These are phyloP conservation scores for Colletotrichum magnum DNA, from an alignment of 2,329 filamentous ascomycete species.

Conservation along the genomic window DNA sequence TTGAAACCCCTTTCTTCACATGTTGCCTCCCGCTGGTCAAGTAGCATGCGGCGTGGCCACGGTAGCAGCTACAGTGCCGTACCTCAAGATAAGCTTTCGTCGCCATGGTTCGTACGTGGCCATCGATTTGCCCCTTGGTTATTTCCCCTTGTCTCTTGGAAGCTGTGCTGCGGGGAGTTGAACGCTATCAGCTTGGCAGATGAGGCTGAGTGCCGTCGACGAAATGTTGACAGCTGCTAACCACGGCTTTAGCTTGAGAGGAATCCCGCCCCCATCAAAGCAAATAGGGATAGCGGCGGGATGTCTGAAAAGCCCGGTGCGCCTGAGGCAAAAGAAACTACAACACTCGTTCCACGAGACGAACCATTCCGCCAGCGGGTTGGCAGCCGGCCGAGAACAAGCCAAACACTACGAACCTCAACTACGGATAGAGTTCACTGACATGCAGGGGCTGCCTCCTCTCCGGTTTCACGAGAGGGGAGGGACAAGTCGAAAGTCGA, in stretches of 20 bases:
- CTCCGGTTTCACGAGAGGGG: conserved; percentile 29
- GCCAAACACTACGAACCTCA: background rate
- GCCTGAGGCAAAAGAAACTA: background rate
- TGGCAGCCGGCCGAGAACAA: conserved; percentile 3
- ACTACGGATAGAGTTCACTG: conserved; percentile 8
- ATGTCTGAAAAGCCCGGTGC: background rate
- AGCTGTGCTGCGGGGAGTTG: no score
- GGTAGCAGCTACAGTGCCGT: no score
- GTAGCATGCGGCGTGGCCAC: background rate
- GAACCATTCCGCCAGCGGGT: background rate
- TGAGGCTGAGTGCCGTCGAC: background rate
- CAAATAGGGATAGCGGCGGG: no score
- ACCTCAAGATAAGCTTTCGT: background rate
- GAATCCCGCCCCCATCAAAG: no score
- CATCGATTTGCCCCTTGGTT: background rate
- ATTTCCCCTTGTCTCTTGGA: background rate
- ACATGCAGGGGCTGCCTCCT: conserved; percentile 25
- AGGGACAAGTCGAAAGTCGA: conserved; percentile 5
- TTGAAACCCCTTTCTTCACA: conserved; percentile 28
- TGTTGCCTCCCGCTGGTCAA: conserved; percentile 4
- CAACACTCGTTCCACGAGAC: background rate
- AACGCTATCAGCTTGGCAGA: no score
- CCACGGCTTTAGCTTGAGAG: no score
- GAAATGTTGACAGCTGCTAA: conserved; percentile 7
- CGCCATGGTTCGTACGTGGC: background rate